Percentiles rank a stretch among this genome's conserved stretches.
Conservation (phyloP, 2,329 filamentous ascomycete genomes). For the Xylariales sp. region DNA sequence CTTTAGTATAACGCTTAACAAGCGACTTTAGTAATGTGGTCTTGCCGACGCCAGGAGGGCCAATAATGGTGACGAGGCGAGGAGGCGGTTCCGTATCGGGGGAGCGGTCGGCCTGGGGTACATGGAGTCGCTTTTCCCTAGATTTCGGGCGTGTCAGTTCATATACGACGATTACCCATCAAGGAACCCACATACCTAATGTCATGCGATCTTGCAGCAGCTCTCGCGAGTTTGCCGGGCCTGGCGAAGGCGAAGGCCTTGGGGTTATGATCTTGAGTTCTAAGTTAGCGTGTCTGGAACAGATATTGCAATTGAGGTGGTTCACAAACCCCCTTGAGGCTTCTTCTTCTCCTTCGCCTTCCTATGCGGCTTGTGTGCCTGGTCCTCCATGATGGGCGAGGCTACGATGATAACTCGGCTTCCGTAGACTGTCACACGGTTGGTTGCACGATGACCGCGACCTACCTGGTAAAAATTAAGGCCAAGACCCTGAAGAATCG, state of each 20-base stretch:
- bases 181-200: conserved; percentile 32
- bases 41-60: conserved; percentile 94
- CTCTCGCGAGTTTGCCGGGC: conserved; percentile 81
- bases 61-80: conserved; percentile 91
- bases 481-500: conserved; percentile 3
- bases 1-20: conserved; percentile 78
- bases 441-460: conserved; percentile 10
- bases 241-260: conserved; percentile 90
- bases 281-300: conserved; percentile 39
- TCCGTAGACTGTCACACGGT: conserved; percentile 7
- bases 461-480: conserved; percentile 30
- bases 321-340: conserved; percentile 65
- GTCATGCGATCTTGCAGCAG: conserved; percentile 68
- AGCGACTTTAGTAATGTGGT: conserved; percentile 95
- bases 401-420: conserved; percentile 15
- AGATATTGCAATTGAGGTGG: conserved; percentile 10
- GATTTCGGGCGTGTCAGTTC: conserved; percentile 56
- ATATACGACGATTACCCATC: neutral
- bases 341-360: conserved; percentile 91
- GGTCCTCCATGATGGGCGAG: conserved; percentile 74
- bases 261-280: conserved; percentile 75
- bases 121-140: conserved; percentile 95
- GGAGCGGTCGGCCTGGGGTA: conserved; percentile 93
- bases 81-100: conserved; percentile 91
- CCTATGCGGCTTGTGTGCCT: conserved; percentile 86